Evolutionary conservation across 2,329 filamentous ascomycete species (phyloP), one percentile per base, ranked within the genome.

Genomic region (Aureobasidium vineae): DNA sequence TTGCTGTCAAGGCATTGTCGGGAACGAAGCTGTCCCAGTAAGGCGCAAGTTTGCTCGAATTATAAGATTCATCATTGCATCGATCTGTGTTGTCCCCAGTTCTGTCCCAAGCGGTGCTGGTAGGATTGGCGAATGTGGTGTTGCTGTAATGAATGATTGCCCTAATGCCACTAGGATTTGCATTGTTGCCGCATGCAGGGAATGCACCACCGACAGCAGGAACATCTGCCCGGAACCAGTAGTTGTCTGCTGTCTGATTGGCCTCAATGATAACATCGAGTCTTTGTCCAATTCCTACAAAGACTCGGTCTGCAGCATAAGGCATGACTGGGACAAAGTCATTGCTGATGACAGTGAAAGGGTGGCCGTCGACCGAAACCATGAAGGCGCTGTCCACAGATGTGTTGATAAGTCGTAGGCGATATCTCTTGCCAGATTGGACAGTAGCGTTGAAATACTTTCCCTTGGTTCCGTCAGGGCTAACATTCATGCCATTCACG

Each of bases 261-360:
- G 80, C 78, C 54, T 72, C 76, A 70, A 82, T 77, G 63, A 82
- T 72, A 5, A 82, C 79, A 60, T 82, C 80, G 73, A 81, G 81
- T 4, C 80, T 76, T 69, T 82, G 80, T 10, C 76, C 79, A 36
- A 81, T 79, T 5, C 72, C 77, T 6, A 82, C 67, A 31, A 79
- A 71, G 1, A 81, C 52, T 21, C 63, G 21, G 2, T 53, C 45
- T 1, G 78, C 75, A 40, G 69, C 71, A 67, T 77, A 80, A 2
- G 80, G 80, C 36, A 75, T 73, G 60, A 82, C 76, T 1, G 80
- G 79, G 7, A 79, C 75, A 49, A 81, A 78, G 63, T 82, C 80
- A 2, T 76, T 73, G 2, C 77, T 74, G 50, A 82, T 77, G 49
- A 82, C 79, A 11, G 76, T 76, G 65, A 82, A 77, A 6, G 72